phyloP scores from a whole-genome alignment of 2,329 filamentous ascomycete genomes.

The Raffaelea ambrosiae region DNA sequence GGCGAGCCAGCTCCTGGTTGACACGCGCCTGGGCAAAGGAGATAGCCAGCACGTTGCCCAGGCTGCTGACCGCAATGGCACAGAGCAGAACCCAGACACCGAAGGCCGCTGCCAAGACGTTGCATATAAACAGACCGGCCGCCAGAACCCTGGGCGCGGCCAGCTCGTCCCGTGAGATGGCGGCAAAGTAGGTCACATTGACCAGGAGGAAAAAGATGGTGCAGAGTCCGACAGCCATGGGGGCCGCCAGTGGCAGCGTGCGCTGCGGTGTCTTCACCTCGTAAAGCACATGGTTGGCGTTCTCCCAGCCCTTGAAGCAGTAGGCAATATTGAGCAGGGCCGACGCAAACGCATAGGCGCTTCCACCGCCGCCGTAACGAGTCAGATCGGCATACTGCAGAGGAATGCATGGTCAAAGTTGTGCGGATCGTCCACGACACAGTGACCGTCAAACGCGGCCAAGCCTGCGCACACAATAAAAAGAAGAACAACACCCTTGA shows the following conservation, averaged over 20 bases:
- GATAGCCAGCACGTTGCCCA: conserved; percentile 3
- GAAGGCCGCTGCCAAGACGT: conserved; percentile 25
- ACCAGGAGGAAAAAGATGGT: conserved; percentile 46
- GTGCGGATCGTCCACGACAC: conserved; percentile 12
- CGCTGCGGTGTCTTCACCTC: conserved; percentile 47
- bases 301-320: conserved; percentile 45
- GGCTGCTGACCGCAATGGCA: conserved; percentile 1
- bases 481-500: conserved; percentile 39
- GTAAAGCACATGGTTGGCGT: conserved; percentile 45
- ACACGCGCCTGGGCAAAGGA: conserved; percentile 51
- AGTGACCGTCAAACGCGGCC: conserved; percentile 16
- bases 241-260: conserved; percentile 48
- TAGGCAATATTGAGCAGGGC: conserved; percentile 49
- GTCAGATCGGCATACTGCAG: conserved; percentile 1
- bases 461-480: conserved; percentile 35
- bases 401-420: conserved; percentile 2
- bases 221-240: conserved; percentile 42
- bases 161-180: conserved; percentile 47
- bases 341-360: conserved; percentile 34
- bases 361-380: conserved; percentile 2
- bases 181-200: conserved; percentile 51
- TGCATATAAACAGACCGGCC: conserved; percentile 49
- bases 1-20: conserved; percentile 61
- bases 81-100: conserved; percentile 29
- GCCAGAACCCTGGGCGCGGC: conserved; percentile 42